Evolutionary conservation across 2,329 filamentous ascomycete genomes (phyloP), one percentile per base, ranked within the genome.

Genomic region (Coleophoma crateriformis): DNA sequence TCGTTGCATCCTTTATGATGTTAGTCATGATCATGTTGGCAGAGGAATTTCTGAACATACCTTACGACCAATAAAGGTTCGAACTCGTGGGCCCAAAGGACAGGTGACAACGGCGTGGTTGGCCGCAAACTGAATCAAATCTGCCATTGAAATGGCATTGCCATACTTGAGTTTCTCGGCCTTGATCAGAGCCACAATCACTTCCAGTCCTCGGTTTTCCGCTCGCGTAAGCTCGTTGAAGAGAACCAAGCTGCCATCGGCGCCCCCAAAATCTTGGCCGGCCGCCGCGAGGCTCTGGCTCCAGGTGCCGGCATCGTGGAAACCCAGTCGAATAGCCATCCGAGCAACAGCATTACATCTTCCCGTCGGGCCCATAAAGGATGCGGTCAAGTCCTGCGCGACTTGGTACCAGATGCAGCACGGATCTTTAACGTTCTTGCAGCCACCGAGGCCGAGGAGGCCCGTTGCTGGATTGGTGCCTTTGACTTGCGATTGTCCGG

Each of bases 101-200:
- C 78, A 81, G 3, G 69, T 67, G 2, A 75, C 69, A 4, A 74
- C 73, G 4, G 72, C 76, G 38, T 74, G 66, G 44, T 65, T 67
- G 62, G 67, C 70, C 3, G 70, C 74, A 45, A 78, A 72, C 58
- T 79, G 75, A 38, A 78, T 73, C 17, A 81, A 64, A 60, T 82
- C 78, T 15, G 78, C 78, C 54, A 76, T 74, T 11, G 69, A 66
- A n/a, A 78, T 68, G 14, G 60, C 62, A 50, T 67, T 62, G 2
- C 27, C 27, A 5, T 52, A 48, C 12, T 66, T 62, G 51, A 70
- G 73, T 49, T 70, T 66, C 17, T 57, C 51, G 47, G 69, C 69
- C 56, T 76, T 68, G 2, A 53, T 50, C 35, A 64, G 60, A 3
- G 50, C 52, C 6, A 68, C 69, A 38, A 76, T 72, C 7, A 58